phyloP scores from a whole-genome alignment of 2,329 filamentous ascomycete species.

The Coleophoma crateriformis region DNA sequence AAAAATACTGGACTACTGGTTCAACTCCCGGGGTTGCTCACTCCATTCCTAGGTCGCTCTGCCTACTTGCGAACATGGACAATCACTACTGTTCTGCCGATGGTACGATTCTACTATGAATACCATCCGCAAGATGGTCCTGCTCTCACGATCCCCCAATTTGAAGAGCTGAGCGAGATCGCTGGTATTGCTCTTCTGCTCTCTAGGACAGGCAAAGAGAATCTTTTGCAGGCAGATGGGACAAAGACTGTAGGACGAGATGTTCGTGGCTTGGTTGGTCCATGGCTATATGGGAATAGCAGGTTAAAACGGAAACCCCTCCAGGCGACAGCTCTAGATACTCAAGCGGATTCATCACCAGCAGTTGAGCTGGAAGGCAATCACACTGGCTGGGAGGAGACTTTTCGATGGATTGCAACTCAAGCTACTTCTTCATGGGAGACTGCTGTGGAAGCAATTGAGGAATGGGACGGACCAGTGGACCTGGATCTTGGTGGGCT shows the following conservation, averaged over 20 bases:
- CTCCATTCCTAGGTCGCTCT: constrained; percentile 60
- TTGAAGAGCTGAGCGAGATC: constrained; percentile 54
- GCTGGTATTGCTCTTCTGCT: constrained; percentile 58
- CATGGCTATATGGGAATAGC: constrained; percentile 65
- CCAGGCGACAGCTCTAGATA: constrained; percentile 10
- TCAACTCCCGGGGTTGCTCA: constrained; percentile 61
- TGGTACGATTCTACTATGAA: constrained; percentile 63
- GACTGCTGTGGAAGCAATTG: constrained; percentile 56
- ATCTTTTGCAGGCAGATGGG: constrained; percentile 11
- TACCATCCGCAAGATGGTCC: constrained; percentile 50
- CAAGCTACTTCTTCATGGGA: constrained; percentile 56
- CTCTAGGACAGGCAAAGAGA: constrained; percentile 42
- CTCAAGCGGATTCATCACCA: constrained; percentile 9
- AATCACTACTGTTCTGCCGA: constrained; percentile 62
- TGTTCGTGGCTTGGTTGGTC: constrained; percentile 61
- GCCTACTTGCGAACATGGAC: constrained; percentile 62
- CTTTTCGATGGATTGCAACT: constrained; percentile 60
- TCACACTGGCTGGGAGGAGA: constrained; percentile 60
- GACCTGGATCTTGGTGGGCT: constrained; percentile 65
- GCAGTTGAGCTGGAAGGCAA: constrained; percentile 16
- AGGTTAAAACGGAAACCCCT: constrained; percentile 47
- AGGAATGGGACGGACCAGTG: constrained; percentile 68
- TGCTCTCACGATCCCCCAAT: constrained; percentile 52
- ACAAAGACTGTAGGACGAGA: constrained; percentile 51
- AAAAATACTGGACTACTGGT: constrained; percentile 65